Percentiles rank a stretch among this genome's conserved stretches.
Conservation (phyloP, 495 filamentous ascomycete species). For the Penicillium bovifimosum region DNA sequence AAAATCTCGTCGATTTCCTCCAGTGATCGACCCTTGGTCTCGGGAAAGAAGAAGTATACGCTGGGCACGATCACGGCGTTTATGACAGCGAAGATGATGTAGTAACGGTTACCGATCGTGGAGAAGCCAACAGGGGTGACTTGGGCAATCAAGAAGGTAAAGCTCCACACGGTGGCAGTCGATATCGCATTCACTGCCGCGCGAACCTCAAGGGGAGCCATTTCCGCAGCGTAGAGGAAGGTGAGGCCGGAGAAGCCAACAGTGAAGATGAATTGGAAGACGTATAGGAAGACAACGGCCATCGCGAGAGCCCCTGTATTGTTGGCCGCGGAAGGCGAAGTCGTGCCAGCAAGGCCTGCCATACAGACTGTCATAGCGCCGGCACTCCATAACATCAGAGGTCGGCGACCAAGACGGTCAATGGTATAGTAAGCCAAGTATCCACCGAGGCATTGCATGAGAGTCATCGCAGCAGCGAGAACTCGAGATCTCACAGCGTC, state of each 20-base stretch:
- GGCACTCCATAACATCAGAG: slow-evolving; percentile 54
- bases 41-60: slow-evolving; percentile 56
- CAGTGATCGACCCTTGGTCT: slow-evolving; percentile 56
- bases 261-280: slow-evolving; percentile 33
- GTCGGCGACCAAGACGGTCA: slow-evolving; percentile 64
- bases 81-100: slow-evolving; percentile 45
- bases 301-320: slow-evolving; percentile 34
- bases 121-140: slow-evolving; percentile 43
- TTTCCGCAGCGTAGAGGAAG: slow-evolving; percentile 59
- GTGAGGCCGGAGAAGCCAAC: slow-evolving; percentile 59
- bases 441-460: slow-evolving; percentile 69
- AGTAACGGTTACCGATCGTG: slow-evolving; percentile 42
- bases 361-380: slow-evolving; percentile 56
- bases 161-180: slow-evolving; percentile 60
- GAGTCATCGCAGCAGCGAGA: slow-evolving; percentile 68
- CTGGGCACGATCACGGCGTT: slow-evolving; percentile 43
- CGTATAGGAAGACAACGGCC: slow-evolving; percentile 37
- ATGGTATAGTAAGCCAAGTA: slow-evolving; percentile 72
- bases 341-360: slow-evolving; percentile 48
- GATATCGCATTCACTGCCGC: slow-evolving; percentile 61
- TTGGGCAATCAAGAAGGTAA: slow-evolving; percentile 45
- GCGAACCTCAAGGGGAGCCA: slow-evolving; percentile 63
- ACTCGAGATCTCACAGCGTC: slow-evolving; percentile 76
- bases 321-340: slow-evolving; percentile 25
- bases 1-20: slow-evolving; percentile 76